A percentile compares a stretch with the other conserved stretches of the same genome.
Evolutionary conservation across 768 basidiomycete species (phyloP).

Genomic region (Boletales sp.): DNA sequence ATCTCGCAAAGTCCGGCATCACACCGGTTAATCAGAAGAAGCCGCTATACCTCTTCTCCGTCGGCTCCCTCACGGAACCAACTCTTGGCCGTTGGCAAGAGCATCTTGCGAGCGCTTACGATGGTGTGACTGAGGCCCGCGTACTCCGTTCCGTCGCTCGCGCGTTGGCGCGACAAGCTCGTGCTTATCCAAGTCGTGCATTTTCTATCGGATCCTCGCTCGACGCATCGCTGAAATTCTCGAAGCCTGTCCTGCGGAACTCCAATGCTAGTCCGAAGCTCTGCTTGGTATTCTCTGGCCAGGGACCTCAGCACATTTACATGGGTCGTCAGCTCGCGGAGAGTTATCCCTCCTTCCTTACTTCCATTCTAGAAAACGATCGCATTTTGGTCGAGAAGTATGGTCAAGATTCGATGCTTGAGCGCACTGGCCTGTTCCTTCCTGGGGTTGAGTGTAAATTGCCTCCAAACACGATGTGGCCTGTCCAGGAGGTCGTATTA

Average conservation of each 20-base stretch:
- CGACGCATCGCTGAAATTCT: slow-evolving; percentile 25
- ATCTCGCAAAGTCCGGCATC: slow-evolving; percentile 6
- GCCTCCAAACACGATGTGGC: slow-evolving; percentile 27
- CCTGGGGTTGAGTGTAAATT: slow-evolving; percentile 24
- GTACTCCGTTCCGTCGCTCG: slow-evolving; percentile 26
- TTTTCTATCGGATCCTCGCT: slow-evolving; percentile 25
- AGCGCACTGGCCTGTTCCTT: slow-evolving; percentile 32
- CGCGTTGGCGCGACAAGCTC: slow-evolving; percentile 27
- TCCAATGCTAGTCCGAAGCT: slow-evolving; percentile 25
- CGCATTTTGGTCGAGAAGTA: slow-evolving; percentile 28
- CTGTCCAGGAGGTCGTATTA: slow-evolving; percentile 31
- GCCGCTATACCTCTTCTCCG: slow-evolving; percentile 23
- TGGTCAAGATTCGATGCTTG: slow-evolving; percentile 29
- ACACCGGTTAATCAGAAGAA: slow-evolving; percentile 4
- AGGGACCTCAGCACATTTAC: slow-evolving; percentile 33
- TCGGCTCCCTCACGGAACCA: slow-evolving; percentile 27
- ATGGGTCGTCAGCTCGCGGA: slow-evolving; percentile 37
- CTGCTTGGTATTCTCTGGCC: slow-evolving; percentile 34
- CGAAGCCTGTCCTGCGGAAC: slow-evolving; percentile 26
- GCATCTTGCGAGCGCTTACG: slow-evolving; percentile 12
- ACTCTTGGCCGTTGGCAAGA: slow-evolving; percentile 25
- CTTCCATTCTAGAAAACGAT: slow-evolving; percentile 29
- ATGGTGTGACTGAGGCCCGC: slow-evolving; percentile 17
- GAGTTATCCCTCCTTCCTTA: slow-evolving; percentile 29
- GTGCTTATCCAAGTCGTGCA: slow-evolving; percentile 26